phyloP scores from a whole-genome alignment of 2,329 filamentous ascomycete species.

The Ophiocordyceps camponoti-floridani region DNA sequence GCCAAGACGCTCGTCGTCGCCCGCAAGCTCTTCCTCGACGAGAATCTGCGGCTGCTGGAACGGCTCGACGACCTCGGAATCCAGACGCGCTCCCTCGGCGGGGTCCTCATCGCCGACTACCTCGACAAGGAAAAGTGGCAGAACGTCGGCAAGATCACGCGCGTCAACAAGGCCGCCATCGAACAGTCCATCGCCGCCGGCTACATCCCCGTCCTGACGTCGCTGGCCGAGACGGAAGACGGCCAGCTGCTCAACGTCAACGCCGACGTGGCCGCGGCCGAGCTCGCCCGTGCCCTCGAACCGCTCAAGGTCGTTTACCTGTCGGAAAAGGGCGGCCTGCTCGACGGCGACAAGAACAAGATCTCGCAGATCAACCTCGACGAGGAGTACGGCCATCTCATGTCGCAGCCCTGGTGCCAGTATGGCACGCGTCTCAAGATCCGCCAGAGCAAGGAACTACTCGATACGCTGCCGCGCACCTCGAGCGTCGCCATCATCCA shows the following conservation, averaged over 20 bases:
- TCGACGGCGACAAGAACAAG: conserved; percentile 84
- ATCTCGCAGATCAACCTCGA: conserved; percentile 96
- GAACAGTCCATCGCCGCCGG: conserved; percentile 81
- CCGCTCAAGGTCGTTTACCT: conserved; percentile 96
- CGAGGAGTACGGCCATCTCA: conserved; percentile 84
- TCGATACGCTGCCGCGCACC: conserved; percentile 74
- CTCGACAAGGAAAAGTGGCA: conserved; percentile 94
- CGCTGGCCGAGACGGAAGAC: conserved; percentile 84
- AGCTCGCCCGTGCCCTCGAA: conserved; percentile 74
- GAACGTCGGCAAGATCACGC: conserved; percentile 85
- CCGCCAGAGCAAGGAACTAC: conserved; percentile 85
- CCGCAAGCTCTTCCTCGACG: conserved; percentile 81
- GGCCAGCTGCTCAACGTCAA: conserved; percentile 95
- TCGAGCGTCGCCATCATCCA: conserved; percentile 97
- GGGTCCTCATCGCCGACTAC: conserved; percentile 85
- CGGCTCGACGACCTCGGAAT: conserved; percentile 81
- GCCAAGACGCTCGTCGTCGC: conserved; percentile 86
- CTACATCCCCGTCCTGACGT: conserved; percentile 84
- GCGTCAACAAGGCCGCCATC: conserved; percentile 79
- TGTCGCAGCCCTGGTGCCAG: conserved; percentile 87
- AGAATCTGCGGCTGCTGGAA: conserved; percentile 86
- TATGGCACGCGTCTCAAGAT: conserved; percentile 95
- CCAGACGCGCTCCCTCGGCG: conserved; percentile 73
- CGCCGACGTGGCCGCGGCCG: conserved; percentile 87
- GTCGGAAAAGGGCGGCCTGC: conserved; percentile 93